Percentiles rank a stretch among this genome's conserved stretches.
These are phyloP conservation scores for Protea cynaroides DNA, from an alignment of 164 flowering plant species.

Conservation along the genomic window DNA sequence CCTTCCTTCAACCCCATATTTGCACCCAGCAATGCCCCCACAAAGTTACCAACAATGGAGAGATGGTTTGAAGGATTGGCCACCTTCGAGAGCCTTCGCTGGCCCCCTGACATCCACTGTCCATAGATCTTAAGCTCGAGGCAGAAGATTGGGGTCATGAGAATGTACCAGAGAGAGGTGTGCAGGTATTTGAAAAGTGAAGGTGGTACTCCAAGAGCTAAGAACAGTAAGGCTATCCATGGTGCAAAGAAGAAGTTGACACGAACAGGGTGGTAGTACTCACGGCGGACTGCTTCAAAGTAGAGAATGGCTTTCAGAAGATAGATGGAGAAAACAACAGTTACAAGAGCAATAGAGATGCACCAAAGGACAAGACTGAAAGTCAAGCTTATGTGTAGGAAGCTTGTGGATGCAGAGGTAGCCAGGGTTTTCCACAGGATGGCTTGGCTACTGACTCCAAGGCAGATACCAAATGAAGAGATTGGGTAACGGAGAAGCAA, in stretches of 20 bases:
- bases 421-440: conserved; percentile 82
- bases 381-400: conserved; percentile 50
- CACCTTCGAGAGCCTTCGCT: conserved; percentile 71
- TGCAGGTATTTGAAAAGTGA: conserved; percentile 29
- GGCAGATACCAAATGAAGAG: conserved; percentile 80
- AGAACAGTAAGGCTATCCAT: conserved; percentile 58
- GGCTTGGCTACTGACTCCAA: conserved; percentile 90
- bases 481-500: conserved; percentile 84
- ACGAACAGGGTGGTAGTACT: conserved; percentile 80
- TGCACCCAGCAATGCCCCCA: conserved; percentile 76
- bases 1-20: conserved; percentile 86
- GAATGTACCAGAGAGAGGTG: conserved; percentile 57
- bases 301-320: conserved; percentile 51
- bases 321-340: conserved; percentile 37
- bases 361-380: conserved; percentile 65
- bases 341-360: conserved; percentile 47
- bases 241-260: conserved; percentile 96
- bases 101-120: conserved; percentile 95
- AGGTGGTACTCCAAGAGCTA: conserved; percentile 62
- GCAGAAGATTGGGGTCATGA: conserved; percentile 65
- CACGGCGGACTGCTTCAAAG: conserved; percentile 86
- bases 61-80: conserved; percentile 87
- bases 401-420: conserved; percentile 48
- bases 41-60: conserved; percentile 81
- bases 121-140: conserved; percentile 88